A percentile compares a stretch with the other conserved stretches of the same genome.
Evolutionary conservation across 306 rosid genomes (phyloP).

Genomic region (Vigna angularis): DNA sequence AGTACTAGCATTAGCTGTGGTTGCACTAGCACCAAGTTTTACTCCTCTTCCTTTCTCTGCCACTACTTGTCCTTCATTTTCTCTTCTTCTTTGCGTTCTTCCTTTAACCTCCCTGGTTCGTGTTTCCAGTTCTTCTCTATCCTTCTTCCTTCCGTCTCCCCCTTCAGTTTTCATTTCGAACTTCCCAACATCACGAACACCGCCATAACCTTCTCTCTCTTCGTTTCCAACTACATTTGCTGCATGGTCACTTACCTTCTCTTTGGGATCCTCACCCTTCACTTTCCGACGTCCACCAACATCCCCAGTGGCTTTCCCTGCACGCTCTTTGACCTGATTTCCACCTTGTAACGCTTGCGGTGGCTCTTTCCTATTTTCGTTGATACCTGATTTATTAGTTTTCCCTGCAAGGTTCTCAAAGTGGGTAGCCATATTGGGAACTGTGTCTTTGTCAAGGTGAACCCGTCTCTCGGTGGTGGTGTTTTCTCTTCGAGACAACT

Average conservation of each 20-base stretch:
- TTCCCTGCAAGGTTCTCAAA: slow-evolving; percentile 60
- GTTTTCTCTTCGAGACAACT: slow-evolving; percentile 56
- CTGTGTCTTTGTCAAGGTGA: slow-evolving; percentile 53
- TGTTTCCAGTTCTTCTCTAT: slow-evolving; percentile 10
- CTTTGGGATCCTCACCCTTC: not conserved
- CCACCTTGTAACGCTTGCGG: slow-evolving; percentile 47
- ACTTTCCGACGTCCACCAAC: slow-evolving; percentile 44
- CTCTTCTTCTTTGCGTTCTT: not conserved
- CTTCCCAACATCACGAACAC: slow-evolving; percentile 42
- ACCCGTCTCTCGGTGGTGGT: slow-evolving; percentile 51
- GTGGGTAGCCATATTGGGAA: slow-evolving; percentile 63
- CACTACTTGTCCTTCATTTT: not conserved
- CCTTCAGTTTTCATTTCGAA: slow-evolving; percentile 39
- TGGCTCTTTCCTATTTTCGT: slow-evolving; percentile 1
- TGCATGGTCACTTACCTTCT: not conserved
- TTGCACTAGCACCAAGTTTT: slow-evolving; percentile 1
- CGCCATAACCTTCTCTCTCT: slow-evolving; percentile 25
- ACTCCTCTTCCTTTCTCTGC: slow-evolving; percentile 28
- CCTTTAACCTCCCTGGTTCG: slow-evolving; percentile 36
- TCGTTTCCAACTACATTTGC: slow-evolving; percentile 27
- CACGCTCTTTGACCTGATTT: not conserved
- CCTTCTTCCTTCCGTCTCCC: not conserved
- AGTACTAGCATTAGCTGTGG: slow-evolving; percentile 23
- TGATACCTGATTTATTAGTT: slow-evolving; percentile 15
- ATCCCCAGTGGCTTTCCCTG: slow-evolving; percentile 49